Evolutionary conservation across 2,329 filamentous ascomycete genomes (phyloP).

Genomic region (Nothophoma quercina): DNA sequence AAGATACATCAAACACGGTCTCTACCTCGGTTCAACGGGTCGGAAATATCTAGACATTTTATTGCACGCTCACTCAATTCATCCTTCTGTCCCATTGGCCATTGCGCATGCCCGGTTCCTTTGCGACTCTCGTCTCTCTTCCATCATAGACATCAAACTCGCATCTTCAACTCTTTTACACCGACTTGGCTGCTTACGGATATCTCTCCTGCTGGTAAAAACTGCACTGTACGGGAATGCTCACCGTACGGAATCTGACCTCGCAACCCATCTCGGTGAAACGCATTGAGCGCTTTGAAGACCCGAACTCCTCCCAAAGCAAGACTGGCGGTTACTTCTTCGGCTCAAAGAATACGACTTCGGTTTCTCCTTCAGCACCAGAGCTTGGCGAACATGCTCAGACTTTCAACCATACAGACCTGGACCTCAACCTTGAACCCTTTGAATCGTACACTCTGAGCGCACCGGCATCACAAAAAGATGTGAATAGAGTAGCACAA

Average conservation of each 20-base stretch:
- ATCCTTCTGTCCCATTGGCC: too few relatives aligned
- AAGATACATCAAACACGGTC: background rate
- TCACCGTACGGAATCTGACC: constrained; percentile 86
- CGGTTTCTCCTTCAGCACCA: constrained; percentile 47
- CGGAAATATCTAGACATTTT: background rate
- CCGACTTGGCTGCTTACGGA: too few relatives aligned
- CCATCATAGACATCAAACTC: too few relatives aligned
- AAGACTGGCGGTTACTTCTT: constrained; percentile 45
- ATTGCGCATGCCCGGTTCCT: too few relatives aligned
- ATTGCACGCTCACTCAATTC: too few relatives aligned
- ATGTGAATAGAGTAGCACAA: background rate
- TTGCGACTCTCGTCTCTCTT: too few relatives aligned
- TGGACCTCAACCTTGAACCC: constrained; percentile 69
- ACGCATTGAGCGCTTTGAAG: constrained; percentile 75
- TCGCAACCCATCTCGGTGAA: constrained; percentile 75
- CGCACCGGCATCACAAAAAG: constrained; percentile 51
- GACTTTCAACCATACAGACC: constrained; percentile 67
- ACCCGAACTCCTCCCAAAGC: constrained; percentile 53
- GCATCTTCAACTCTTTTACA: too few relatives aligned
- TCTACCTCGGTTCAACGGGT: background rate
- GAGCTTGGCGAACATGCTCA: constrained; percentile 63
- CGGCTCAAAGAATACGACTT: constrained; percentile 31
- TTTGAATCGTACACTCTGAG: constrained; percentile 72
- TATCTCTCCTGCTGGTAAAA: background rate
- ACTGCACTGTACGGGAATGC: background rate